Evolutionary conservation across 192 early-diverging fungal species (phyloP), one percentile per base, ranked within the genome.

Genomic region (Borealophlyctis nickersoniae): DNA sequence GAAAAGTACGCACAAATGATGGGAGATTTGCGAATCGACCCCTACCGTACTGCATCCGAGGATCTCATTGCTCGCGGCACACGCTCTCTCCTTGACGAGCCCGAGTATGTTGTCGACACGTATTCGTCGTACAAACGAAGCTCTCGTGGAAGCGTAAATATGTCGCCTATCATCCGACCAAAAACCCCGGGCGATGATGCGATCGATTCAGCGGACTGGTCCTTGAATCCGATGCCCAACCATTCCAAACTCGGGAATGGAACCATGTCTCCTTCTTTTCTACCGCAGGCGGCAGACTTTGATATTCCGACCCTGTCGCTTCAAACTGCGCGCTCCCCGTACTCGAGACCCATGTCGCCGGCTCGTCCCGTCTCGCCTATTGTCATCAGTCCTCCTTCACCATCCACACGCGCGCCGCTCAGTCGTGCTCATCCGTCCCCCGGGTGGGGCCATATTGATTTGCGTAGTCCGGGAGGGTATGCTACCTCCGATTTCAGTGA

Each of bases 201-300:
- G 5, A 76, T 80, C 49, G 55, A 67, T 13, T 73, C 72, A 22
- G 77, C 68, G 3, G 68, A 82, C 52, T 82, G 81, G 81, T 74
- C 74, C 1, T 30, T 74, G 26, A 54, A 35, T 24, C 65, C 64
- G 24, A 16, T 5, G 14, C 5, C 66, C 19, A 26, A 52, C 29
- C 60, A 51, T 27, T 45, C 33, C 33, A 49, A 32, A 22, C 66
- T 69, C 29, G 62, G 56, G 9, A 63, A 62, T 34, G 55, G 60
- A 7, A 57, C 60, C 3, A 62, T 62, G 32, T 36, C 67, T 0
- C 67, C 67, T 1, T 31, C 39, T 16, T 22, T 67, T 3, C 45
- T 35, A 11, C 33, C 33, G 13, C 53, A 33, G n/a, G 33, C 13
- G 51, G 67, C 53, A 28, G 60, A 56, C 16, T 24, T 39, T 19